Evolutionary conservation across 331 rosid genomes (phyloP).

Genomic region (Quercus tomentella): DNA sequence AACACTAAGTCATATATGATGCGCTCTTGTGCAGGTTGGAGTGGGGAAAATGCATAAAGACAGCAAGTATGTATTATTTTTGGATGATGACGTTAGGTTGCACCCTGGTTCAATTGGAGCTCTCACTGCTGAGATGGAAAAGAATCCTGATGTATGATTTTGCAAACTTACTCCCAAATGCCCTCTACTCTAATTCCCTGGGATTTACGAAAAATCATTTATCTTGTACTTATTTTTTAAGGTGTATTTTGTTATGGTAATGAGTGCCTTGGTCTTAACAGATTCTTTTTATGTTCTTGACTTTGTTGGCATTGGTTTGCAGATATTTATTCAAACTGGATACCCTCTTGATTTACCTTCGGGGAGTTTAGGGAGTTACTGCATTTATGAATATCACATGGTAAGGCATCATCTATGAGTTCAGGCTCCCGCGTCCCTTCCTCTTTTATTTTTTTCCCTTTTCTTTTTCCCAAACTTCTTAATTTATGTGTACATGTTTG

Average conservation of each 20-base stretch:
- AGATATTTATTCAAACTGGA: constrained; percentile 99
- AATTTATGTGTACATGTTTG: background rate
- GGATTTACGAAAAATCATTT: background rate
- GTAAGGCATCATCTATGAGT: constrained; percentile 34
- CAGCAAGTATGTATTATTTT: constrained; percentile 77
- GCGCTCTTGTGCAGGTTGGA: constrained; percentile 64
- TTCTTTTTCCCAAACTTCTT: background rate
- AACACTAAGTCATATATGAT: constrained; percentile 11
- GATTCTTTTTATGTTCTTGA: constrained; percentile 8
- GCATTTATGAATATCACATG: constrained; percentile 99
- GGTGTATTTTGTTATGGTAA: background rate
- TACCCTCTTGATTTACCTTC: constrained; percentile 99
- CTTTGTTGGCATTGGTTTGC: constrained; percentile 32
- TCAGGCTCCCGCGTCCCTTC: background rate
- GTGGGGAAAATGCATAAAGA: constrained; percentile 84
- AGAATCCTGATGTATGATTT: constrained; percentile 71
- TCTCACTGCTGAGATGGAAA: constrained; percentile 80
- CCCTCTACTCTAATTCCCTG: background rate
- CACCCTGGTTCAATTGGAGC: constrained; percentile 99
- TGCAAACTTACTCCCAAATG: background rate
- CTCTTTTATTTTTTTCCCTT: no score
- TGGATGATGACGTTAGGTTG: constrained; percentile 94
- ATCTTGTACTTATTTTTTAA: background rate
- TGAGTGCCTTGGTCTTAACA: constrained; percentile 1
- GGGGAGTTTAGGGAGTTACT: constrained; percentile 97